These are phyloP conservation scores for Plantago rigida DNA, from an alignment of 305 asterid genomes.

Conservation along the genomic window DNA sequence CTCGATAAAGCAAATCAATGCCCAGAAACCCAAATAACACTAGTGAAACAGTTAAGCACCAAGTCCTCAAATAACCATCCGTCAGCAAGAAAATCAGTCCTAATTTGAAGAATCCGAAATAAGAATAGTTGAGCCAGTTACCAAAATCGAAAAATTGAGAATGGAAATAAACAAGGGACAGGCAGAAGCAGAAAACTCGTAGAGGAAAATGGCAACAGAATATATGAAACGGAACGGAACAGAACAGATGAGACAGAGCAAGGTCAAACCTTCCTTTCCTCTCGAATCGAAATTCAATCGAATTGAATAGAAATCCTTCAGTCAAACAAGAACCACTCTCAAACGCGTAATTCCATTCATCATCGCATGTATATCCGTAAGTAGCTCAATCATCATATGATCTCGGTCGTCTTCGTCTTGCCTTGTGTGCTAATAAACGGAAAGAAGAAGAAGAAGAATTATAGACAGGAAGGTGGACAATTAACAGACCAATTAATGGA, in stretches of 20 bases:
- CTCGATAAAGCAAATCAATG: constrained; percentile 19
- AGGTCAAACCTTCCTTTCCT: constrained; percentile 3
- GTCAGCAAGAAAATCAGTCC: too few species aligned
- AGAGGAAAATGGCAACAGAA: too few species aligned
- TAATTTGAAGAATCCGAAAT: too few species aligned
- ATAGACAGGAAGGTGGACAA: too few species aligned
- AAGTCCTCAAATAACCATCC: neutral
- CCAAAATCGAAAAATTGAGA: too few species aligned
- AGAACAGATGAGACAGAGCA: neutral
- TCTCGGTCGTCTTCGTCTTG: neutral
- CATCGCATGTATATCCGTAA: constrained; percentile 1
- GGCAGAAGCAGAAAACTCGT: too few species aligned
- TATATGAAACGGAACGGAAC: neutral
- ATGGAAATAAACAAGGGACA: too few species aligned
- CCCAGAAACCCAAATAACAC: constrained; percentile 12
- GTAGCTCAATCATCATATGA: neutral
- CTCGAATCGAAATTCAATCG: neutral
- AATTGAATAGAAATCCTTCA: neutral
- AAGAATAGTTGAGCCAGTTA: too few species aligned
- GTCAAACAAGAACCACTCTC: neutral
- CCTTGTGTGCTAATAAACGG: too few species aligned
- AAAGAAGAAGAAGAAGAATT: too few species aligned
- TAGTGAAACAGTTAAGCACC: neutral
- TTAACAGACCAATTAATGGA: neutral
- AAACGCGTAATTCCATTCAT: constrained; percentile 1